Conservation (phyloP, 495 filamentous ascomycete genomes). For the Penicillium tannophilum region DNA sequence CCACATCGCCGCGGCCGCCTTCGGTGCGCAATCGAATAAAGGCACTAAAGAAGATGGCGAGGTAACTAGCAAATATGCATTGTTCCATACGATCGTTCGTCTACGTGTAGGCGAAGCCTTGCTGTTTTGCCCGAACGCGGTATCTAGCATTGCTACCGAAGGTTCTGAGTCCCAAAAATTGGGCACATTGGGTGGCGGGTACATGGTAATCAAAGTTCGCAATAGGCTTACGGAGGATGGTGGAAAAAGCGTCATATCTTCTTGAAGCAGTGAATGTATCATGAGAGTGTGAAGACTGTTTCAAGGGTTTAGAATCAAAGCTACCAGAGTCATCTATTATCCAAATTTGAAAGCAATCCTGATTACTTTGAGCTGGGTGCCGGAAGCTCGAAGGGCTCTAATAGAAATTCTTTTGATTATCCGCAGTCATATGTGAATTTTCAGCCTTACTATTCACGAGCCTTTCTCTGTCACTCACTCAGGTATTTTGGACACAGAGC, state of each 20-base stretch:
- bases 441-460: too few relatives aligned
- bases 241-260: slow-evolving; percentile 4
- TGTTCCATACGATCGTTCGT: slow-evolving; percentile 57
- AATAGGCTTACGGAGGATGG: slow-evolving; percentile 8
- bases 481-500: too few relatives aligned
- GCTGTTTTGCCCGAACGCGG: slow-evolving; percentile 57
- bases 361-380: too few relatives aligned
- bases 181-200: neutral
- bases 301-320: too few relatives aligned
- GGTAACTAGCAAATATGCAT: slow-evolving; percentile 22
- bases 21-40: slow-evolving; percentile 23
- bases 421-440: too few relatives aligned
- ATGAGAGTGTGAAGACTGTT: too few relatives aligned
- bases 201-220: slow-evolving; percentile 2
- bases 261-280: neutral
- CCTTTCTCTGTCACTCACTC: too few relatives aligned
- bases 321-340: too few relatives aligned
- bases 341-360: too few relatives aligned
- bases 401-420: too few relatives aligned
- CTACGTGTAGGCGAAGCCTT: slow-evolving; percentile 65
- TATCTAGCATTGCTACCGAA: slow-evolving; percentile 12
- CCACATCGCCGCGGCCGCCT: slow-evolving; percentile 57
- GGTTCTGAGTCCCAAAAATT: neutral
- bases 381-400: too few relatives aligned
- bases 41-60: neutral